Base-by-base conservation (phyloP, 2,329 filamentous ascomycete species). In the Botryosphaeria dothidea region DNA sequence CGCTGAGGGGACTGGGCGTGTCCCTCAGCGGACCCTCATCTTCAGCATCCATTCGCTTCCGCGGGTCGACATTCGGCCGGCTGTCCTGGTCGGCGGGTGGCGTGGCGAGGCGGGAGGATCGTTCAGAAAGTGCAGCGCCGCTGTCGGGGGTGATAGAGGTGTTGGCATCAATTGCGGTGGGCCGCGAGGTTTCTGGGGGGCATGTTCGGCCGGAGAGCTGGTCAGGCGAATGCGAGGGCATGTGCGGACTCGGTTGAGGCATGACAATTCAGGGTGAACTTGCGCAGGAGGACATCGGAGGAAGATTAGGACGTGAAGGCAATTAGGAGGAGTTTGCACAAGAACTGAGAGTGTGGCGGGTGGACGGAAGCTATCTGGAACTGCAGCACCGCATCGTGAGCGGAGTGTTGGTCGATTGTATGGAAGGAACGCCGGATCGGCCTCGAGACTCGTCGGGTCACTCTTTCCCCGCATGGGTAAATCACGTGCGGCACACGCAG, bases 171-270 rank as follows among this genome's bases (percentile, higher is more conserved):
- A 65, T 65, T 52, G 63, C 52, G 46, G 41, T 31, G n/a, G 68
- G 69, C 68, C 73, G 75, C 71, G 68, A 66, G 36, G 77, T 74
- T 31, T 85, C 83, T 45, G 82, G 82, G n/a, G 82, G 83, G 73
- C 83, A 84, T 67, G 81, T 81, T 71, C 77, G 82, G 71, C 76
- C 73, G 69, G 79, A 77, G 70, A 79, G 73, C 74, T 76, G 76
- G 79, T 80, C 72, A 78, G 65, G 68, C 31, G 67, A 77, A 69
- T 73, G 69, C 70, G 77, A 74, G 61, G 71, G 72, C 72, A 76
- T 77, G 74, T 75, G 77, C 74, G 73, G 79, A 77, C 77, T 80
- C 70, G 78, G 79, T 65, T 81, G 84, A 72, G 82, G 83, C 83
- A 85, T 85, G 76, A 75, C 78, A 46, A 51, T 45, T 60, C 63